Base-by-base conservation (phyloP, 352 stramenopile genomes). In the Globisporangium paroecandrum region DNA sequence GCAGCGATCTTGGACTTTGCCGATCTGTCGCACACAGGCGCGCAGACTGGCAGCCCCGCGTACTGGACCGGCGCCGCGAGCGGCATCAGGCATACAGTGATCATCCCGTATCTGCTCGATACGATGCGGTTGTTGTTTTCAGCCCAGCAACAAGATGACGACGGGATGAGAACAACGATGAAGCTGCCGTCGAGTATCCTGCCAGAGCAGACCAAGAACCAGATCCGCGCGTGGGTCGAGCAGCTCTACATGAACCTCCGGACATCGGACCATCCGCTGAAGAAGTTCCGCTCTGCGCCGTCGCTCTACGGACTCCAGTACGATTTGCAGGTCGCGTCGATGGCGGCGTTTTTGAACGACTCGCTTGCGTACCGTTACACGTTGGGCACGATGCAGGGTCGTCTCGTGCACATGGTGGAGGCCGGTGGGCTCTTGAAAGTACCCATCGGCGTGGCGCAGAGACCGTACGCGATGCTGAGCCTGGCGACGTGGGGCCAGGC, bases 291-390 rank as follows among this genome's bases (percentile, higher is more conserved):
- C 9, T 70, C 46, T 27, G 78, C 76, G 6, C 56, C 73, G 24
- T 73, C 68, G 1, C 69, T 85, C 1, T 78, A 81, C 47, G 77
- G 71, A 20, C 53, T 86, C 36, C 61, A 76, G 56, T 88, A 88
- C 54, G 80, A 88, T 27, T 38, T 85, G 22, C 76, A 86, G 36
- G 61, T 85, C 24, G 80, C 72, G 5, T 58, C 68, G 9, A 69
- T 88, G 27, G 74, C 77, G 1, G 74, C 76, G 15, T 85, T 82
- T 65, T n/a, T 83, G n/a, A 65, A 85, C 69, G 64, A 86, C 18
- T 72, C 76, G 47, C 68, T 73, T 9, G 34, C 49, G 18, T 68
- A 75, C 32, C 77, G 78, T 5, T 86, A 68, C 32, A 82, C 72
- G 10, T 55, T 83, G 8, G 76, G 76, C 53, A 88, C 80, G 9